Percentiles rank a stretch among this genome's conserved stretches.
These are phyloP conservation scores for Arachis monticola DNA, from an alignment of 331 rosid genomes.

Conservation along the genomic window DNA sequence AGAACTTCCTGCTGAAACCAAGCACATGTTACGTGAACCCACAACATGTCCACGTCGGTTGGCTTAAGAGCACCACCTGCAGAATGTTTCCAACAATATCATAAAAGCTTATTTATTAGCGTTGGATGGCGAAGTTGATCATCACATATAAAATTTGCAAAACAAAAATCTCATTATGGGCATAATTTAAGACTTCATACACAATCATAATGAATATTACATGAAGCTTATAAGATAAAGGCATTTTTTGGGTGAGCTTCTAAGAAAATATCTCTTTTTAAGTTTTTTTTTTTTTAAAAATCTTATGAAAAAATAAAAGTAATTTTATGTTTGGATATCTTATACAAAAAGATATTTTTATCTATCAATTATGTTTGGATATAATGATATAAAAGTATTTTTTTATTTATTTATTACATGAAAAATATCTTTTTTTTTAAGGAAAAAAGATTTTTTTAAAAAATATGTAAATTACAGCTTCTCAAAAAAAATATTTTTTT, in stretches of 20 bases:
- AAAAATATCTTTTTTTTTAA: no score
- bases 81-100: conserved; percentile 32
- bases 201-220: conserved; percentile 18
- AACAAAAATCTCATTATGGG: not conserved
- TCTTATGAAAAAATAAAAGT: no score
- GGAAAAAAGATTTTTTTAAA: no score
- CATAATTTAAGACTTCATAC: conserved; percentile 26
- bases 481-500: no score
- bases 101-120: conserved; percentile 41
- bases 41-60: conserved; percentile 78
- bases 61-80: conserved; percentile 98
- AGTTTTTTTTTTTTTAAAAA: no score
- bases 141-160: not conserved
- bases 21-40: conserved; percentile 97
- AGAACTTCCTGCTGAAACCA: conserved; percentile 92
- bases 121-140: conserved; percentile 3
- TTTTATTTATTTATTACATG: no score
- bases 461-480: no score
- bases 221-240: conserved; percentile 10
- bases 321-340: no score
- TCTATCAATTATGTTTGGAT: no score
- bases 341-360: no score
- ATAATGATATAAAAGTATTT: no score
- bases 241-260: conserved; percentile 38
- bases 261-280: conserved; percentile 3